Evolutionary conservation across 2,329 filamentous ascomycete genomes (phyloP).

Genomic region (Verticillium longisporum): DNA sequence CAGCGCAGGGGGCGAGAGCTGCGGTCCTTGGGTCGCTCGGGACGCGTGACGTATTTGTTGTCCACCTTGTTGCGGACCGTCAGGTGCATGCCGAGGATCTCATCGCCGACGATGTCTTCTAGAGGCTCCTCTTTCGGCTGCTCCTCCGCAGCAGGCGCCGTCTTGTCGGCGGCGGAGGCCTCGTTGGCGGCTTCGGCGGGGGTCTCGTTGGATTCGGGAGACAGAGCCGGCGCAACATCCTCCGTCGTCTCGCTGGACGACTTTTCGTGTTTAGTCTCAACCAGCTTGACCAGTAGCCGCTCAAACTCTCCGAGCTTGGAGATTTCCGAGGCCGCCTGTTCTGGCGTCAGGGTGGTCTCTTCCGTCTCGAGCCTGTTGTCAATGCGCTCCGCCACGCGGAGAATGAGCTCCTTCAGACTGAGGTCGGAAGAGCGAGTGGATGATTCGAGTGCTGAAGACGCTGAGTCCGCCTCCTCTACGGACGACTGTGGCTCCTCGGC

Average conservation of each 20-base stretch:
- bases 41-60: conserved; percentile 54
- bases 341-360: conserved; percentile 6
- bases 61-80: conserved; percentile 69
- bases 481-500: background rate
- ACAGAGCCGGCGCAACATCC: background rate
- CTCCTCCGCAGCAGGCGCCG: conserved; percentile 1
- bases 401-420: conserved; percentile 41
- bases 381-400: conserved; percentile 40
- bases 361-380: conserved; percentile 24
- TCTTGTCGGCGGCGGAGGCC: background rate
- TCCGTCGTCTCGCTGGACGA: background rate
- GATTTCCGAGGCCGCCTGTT: conserved; percentile 18
- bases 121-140: conserved; percentile 1
- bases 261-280: conserved; percentile 17
- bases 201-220: background rate
- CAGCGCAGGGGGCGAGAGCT: conserved; percentile 44
- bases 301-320: conserved; percentile 43
- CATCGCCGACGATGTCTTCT: conserved; percentile 10
- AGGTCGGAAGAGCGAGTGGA: conserved; percentile 3
- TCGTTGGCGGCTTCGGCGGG: background rate
- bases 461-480: background rate
- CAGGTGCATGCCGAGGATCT: conserved; percentile 64
- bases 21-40: conserved; percentile 25
- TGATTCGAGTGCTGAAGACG: background rate
- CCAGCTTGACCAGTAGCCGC: conserved; percentile 41